phyloP scores from a whole-genome alignment of 495 filamentous ascomycete species.

The Neurospora sp. region DNA sequence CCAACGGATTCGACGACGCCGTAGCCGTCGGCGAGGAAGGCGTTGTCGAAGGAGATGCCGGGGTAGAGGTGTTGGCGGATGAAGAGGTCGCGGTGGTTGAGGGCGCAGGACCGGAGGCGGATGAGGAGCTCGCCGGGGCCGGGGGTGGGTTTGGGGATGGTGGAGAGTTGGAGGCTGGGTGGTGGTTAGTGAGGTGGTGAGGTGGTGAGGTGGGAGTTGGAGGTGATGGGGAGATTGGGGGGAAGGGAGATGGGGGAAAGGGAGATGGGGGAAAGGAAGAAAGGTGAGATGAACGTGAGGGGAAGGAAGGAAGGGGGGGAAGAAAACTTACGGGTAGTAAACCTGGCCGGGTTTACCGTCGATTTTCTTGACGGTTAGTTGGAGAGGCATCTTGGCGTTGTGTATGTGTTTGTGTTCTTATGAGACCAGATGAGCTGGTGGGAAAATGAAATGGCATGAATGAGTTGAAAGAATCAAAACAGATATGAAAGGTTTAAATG shows the following conservation, averaged over 20 bases:
- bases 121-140: conserved; percentile 56
- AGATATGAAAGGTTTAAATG: not conserved
- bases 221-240: not conserved
- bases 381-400: conserved; percentile 29
- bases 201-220: not conserved
- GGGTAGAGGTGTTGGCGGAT: conserved; percentile 88
- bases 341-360: conserved; percentile 75
- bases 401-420: not conserved
- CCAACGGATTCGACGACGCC: conserved; percentile 59
- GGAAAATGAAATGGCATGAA: too few relatives aligned
- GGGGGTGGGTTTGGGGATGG: conserved; percentile 49
- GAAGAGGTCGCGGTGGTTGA: conserved; percentile 91
- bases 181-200: not conserved
- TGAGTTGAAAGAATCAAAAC: not conserved
- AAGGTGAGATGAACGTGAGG: not conserved
- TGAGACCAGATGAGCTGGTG: too few relatives aligned
- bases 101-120: conserved; percentile 59
- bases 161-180: conserved; percentile 50
- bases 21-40: conserved; percentile 69
- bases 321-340: conserved; percentile 53
- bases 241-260: conserved; percentile 3
- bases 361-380: conserved; percentile 40
- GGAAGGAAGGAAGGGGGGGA: conserved; percentile 8
- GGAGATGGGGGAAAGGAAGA: conserved; percentile 5
- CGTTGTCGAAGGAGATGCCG: conserved; percentile 60